phyloP scores from a whole-genome alignment of 768 basidiomycete species.

The Holtermannia corniformis region DNA sequence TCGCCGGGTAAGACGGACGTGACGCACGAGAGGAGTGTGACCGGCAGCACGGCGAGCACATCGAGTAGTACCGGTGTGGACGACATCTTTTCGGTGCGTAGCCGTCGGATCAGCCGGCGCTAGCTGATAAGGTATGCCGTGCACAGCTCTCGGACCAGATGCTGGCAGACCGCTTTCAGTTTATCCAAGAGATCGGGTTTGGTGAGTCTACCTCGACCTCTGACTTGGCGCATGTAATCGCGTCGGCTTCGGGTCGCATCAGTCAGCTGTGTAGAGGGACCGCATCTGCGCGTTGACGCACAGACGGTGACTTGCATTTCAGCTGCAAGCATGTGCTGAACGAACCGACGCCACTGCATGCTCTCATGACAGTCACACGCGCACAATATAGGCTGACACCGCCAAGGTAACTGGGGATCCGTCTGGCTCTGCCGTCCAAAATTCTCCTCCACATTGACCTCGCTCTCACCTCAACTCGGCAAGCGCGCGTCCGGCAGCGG shows the following conservation, averaged over 20 bases:
- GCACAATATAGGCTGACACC: not conserved
- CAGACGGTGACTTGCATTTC: no score
- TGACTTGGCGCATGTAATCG: not conserved
- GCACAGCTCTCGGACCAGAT: conserved; percentile 28
- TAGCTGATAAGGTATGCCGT: not conserved
- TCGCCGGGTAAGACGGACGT: not conserved
- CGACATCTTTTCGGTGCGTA: conserved; percentile 13
- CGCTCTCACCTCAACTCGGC: no score
- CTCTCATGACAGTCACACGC: no score
- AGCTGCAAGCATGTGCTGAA: no score
- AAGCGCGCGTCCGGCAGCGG: not conserved
- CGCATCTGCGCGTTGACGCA: no score
- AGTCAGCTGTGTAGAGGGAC: no score
- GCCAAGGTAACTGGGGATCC: conserved; percentile 34
- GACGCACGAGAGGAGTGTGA: not conserved
- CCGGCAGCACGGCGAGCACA: not conserved
- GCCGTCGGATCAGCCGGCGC: not conserved
- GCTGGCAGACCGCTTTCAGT: conserved; percentile 26
- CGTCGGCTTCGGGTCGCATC: not conserved
- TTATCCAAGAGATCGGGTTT: conserved; percentile 35
- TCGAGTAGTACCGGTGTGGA: conserved; percentile 2
- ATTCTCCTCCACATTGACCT: conserved; percentile 2
- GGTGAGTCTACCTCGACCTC: conserved; percentile 10
- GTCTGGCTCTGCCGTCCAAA: conserved; percentile 33
- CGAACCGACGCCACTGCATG: no score